Evolutionary conservation across 2,329 filamentous ascomycete species (phyloP).

Genomic region (Cladosporium sp.): DNA sequence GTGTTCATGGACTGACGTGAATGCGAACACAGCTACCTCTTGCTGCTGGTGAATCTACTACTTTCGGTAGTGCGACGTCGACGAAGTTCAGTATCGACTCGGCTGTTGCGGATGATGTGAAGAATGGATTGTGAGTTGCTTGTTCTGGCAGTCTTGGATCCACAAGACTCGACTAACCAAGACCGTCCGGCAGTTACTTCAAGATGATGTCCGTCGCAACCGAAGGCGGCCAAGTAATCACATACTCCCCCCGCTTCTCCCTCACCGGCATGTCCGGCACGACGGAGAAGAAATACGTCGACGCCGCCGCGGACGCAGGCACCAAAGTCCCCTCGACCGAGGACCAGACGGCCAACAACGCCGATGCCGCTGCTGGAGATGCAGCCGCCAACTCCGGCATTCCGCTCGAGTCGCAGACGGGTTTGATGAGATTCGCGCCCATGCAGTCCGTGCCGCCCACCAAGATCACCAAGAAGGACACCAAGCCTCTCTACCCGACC

Average conservation of each 20-base stretch:
- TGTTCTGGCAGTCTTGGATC: too few species aligned
- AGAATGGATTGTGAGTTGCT: slow-evolving; percentile 53
- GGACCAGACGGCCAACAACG: slow-evolving; percentile 28
- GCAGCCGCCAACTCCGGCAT: slow-evolving; percentile 31
- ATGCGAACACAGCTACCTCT: neutral
- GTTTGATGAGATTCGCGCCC: slow-evolving; percentile 56
- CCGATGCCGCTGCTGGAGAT: slow-evolving; percentile 17
- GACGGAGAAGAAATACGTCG: slow-evolving; percentile 44
- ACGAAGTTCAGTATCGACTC: slow-evolving; percentile 16
- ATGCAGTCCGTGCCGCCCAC: slow-evolving; percentile 57
- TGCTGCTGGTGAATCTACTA: neutral
- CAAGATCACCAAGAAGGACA: slow-evolving; percentile 52
- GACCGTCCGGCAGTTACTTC: slow-evolving; percentile 50
- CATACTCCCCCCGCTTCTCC: slow-evolving; percentile 62
- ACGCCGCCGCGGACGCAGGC: slow-evolving; percentile 34
- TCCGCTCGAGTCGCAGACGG: slow-evolving; percentile 54
- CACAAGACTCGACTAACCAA: too few species aligned
- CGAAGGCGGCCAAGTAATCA: slow-evolving; percentile 53
- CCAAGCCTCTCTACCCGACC: slow-evolving; percentile 51
- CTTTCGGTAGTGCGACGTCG: slow-evolving; percentile 6
- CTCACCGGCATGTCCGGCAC: slow-evolving; percentile 60
- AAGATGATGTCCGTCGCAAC: slow-evolving; percentile 54
- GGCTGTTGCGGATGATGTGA: slow-evolving; percentile 28
- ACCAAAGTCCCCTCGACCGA: slow-evolving; percentile 35
- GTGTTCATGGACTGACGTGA: neutral